Base-by-base conservation (phyloP, 2,329 filamentous ascomycete species). In the Aureobasidium namibiae region DNA sequence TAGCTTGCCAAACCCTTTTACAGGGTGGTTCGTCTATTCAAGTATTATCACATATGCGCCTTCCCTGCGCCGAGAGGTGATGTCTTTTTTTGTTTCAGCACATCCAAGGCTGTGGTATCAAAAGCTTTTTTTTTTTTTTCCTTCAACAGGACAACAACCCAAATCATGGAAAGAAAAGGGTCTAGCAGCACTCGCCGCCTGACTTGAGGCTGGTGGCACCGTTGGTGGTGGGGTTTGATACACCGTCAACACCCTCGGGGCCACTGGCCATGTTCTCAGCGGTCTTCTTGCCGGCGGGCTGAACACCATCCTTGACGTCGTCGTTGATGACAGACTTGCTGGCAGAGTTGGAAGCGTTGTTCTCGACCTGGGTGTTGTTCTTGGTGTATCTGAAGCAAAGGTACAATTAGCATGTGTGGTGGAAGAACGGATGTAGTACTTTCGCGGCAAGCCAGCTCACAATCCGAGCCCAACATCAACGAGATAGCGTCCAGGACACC, bases 311-410 rank as follows among this genome's bases (percentile, higher is more conserved):
- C 34, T 61, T 63, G 14, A 67, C 67, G 60, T 72, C 70, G 48
- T 73, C 68, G 61, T 72, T 72, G 62, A 72, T 66, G 53, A 72
- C 66, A 13, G 67, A 66, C 66, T 70, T 68, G 38, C 67, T 60
- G 21, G 62, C 62, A 31, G 63, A 65, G 62, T 66, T 67, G 31
- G 64, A 50, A 11, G 50, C 61, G 52, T 59, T 61, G 18, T 57
- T 61, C 67, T 73, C 75, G 16, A 73, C 68, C n/a, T 72, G 68
- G 58, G 70, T 65, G 56, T 73, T 67, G 65, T 79, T 78, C 62
- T 78, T 66, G 8, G 78, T 80, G 68, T n/a, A n/a, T n/a, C n/a
- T 5, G 10, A 31, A 31, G 29, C 10, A n/a, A 31, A 31, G 29
- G 10, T 31, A 31, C 29, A 31, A 10, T 31, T 10, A 31, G 29